Evolutionary conservation across 257 asterid genomes (phyloP).

Genomic region (Gentiana macrophylla): DNA sequence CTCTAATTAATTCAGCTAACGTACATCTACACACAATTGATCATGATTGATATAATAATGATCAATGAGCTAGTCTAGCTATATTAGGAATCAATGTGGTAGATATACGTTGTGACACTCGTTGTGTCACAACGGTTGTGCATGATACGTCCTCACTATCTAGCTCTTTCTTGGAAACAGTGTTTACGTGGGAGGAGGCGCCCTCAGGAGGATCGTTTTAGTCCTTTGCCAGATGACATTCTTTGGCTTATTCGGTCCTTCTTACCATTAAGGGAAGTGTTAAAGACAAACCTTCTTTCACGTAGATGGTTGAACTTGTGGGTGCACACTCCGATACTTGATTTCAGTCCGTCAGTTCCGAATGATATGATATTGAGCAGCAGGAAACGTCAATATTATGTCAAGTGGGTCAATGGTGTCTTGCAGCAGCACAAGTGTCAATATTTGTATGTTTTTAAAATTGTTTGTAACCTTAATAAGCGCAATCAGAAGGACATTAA

Average conservation of each 20-base stretch:
- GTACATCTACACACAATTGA: too few species aligned
- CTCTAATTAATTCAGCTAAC: too few species aligned
- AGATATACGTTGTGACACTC: too few species aligned
- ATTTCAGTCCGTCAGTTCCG: conserved; percentile 1
- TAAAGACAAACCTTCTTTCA: conserved; percentile 5
- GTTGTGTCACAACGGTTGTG: too few species aligned
- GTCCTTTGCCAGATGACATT: conserved; percentile 10
- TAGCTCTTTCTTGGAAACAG: too few species aligned
- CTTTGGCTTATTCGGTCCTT: conserved; percentile 4
- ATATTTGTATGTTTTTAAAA: too few species aligned
- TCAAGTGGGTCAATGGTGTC: neutral
- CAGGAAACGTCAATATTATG: neutral
- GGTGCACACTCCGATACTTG: neutral
- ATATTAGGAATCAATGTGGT: too few species aligned
- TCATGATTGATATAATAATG: too few species aligned
- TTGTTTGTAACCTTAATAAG: neutral
- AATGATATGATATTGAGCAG: too few species aligned
- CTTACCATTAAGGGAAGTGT: conserved; percentile 3
- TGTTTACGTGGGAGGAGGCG: too few species aligned
- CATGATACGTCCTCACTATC: too few species aligned
- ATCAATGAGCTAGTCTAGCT: too few species aligned
- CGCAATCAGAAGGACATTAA: neutral
- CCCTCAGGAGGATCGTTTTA: neutral
- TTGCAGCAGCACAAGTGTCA: neutral
- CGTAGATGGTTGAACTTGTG: conserved; percentile 4